Percentiles rank a stretch among this genome's conserved stretches.
Conservation (phyloP, 2,329 filamentous ascomycete genomes). For the Phyllosticta citriasiana region DNA sequence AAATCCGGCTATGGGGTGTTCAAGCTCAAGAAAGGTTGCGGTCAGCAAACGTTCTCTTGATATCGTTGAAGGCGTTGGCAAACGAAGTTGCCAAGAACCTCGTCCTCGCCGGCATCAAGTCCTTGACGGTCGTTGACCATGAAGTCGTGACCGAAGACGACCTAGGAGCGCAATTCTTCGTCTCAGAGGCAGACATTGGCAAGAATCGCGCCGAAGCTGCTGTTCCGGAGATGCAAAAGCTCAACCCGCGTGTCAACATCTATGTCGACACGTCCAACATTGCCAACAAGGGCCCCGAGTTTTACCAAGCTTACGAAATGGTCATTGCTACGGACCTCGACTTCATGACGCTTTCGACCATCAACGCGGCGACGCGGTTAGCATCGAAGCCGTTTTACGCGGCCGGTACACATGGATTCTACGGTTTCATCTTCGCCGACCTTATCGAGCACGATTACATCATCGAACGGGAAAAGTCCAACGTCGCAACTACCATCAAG, state of each 20-base stretch:
- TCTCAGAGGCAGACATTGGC: slow-evolving; percentile 62
- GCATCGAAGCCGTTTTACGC: slow-evolving; percentile 79
- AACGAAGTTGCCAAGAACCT: slow-evolving; percentile 97
- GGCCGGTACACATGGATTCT: slow-evolving; percentile 76
- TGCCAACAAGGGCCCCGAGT: slow-evolving; percentile 57
- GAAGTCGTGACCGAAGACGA: slow-evolving; percentile 67
- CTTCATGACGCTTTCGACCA: slow-evolving; percentile 60
- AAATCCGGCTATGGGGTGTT: slow-evolving; percentile 95
- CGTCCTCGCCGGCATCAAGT: slow-evolving; percentile 83
- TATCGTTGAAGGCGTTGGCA: slow-evolving; percentile 77
- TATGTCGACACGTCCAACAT: slow-evolving; percentile 60
- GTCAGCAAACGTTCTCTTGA: slow-evolving; percentile 77
- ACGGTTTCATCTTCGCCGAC: slow-evolving; percentile 91
- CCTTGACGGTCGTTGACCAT: slow-evolving; percentile 79
- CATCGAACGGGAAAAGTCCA: slow-evolving; percentile 74
- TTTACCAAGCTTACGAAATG: slow-evolving; percentile 71
- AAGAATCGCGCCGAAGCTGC: slow-evolving; percentile 79
- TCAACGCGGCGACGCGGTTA: slow-evolving; percentile 80
- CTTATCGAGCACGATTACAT: slow-evolving; percentile 84
- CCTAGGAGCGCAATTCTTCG: slow-evolving; percentile 59
- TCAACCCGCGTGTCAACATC: slow-evolving; percentile 82
- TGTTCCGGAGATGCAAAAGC: slow-evolving; percentile 63
- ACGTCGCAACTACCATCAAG: slow-evolving; percentile 49
- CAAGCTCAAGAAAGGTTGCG: slow-evolving; percentile 88
- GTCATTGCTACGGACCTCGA: slow-evolving; percentile 84